phyloP scores from a whole-genome alignment of 345 rosid genomes.

The Arabidopsis suecica region DNA sequence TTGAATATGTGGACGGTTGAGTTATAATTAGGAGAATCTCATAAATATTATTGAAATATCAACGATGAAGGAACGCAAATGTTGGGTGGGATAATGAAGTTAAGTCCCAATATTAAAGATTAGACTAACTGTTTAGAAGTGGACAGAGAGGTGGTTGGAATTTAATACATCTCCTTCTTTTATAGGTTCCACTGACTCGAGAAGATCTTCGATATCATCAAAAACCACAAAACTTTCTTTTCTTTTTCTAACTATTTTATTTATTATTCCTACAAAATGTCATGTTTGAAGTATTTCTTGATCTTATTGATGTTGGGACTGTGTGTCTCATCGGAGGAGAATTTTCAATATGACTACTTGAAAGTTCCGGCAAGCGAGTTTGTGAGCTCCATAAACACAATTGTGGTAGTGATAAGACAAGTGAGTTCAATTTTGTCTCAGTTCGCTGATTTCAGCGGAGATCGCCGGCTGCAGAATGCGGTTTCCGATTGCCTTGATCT shows the following conservation, averaged over 20 bases:
- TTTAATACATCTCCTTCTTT: conserved; percentile 38
- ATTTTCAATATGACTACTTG: conserved; percentile 43
- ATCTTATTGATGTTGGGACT: conserved; percentile 30
- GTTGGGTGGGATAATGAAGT: conserved; percentile 40
- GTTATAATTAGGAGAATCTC: conserved; percentile 23
- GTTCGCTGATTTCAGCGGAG: conserved; percentile 52
- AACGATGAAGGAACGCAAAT: conserved; percentile 19
- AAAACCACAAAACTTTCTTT: neutral
- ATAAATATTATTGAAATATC: conserved; percentile 23
- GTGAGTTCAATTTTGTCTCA: conserved; percentile 51
- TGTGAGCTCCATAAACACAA: conserved; percentile 47
- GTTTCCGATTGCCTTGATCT: conserved; percentile 71
- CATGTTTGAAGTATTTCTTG: conserved; percentile 33
- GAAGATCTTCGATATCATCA: conserved; percentile 32
- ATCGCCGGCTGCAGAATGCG: conserved; percentile 56
- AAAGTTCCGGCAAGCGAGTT: conserved; percentile 57
- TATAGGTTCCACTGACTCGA: conserved; percentile 32
- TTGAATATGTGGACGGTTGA: conserved; percentile 39
- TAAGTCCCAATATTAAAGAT: conserved; percentile 36
- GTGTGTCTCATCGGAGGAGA: conserved; percentile 38
- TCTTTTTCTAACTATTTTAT: neutral
- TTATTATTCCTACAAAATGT: conserved; percentile 25
- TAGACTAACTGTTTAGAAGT: conserved; percentile 37
- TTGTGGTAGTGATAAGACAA: conserved; percentile 49
- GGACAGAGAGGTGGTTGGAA: conserved; percentile 46